A percentile compares a stretch with the other conserved stretches of the same genome.
phyloP scores from a whole-genome alignment of 2,329 filamentous ascomycete genomes.

The Talaromyces albobiverticillius region DNA sequence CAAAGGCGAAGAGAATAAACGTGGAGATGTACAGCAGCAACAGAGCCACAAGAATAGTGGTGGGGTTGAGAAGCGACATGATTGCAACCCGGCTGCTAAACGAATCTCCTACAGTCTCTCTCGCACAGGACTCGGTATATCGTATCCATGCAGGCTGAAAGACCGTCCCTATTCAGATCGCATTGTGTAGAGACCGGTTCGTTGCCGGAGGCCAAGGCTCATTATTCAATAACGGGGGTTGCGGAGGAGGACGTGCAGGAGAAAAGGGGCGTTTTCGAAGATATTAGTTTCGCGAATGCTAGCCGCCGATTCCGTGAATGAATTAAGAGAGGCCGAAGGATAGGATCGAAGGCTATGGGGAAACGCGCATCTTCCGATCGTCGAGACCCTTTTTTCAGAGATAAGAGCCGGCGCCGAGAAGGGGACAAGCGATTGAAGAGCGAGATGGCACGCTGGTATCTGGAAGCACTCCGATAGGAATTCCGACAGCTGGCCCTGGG shows the following conservation, averaged over 20 bases:
- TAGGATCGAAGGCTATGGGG: not conserved
- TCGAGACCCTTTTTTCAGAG: not conserved
- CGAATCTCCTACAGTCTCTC: not conserved
- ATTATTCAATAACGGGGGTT: constrained; percentile 3
- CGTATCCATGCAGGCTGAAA: constrained; percentile 11
- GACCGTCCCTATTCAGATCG: not conserved
- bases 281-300: not conserved
- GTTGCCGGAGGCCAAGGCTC: not conserved
- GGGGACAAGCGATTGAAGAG: not conserved
- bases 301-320: not conserved
- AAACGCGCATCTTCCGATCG: constrained; percentile 4
- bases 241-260: not conserved
- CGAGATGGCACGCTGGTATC: not conserved
- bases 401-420: not conserved
- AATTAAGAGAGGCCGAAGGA: not conserved
- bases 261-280: not conserved
- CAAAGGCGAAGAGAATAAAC: constrained; percentile 87
- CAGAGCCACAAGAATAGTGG: constrained; percentile 81
- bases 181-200: not conserved
- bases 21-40: constrained; percentile 86
- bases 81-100: constrained; percentile 15
- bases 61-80: constrained; percentile 56
- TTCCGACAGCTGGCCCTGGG: no score
- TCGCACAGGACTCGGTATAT: constrained; percentile 4
- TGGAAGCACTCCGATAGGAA: not conserved